These are phyloP conservation scores for Datura wrightii DNA, from an alignment of 257 asterid species.

Conservation along the genomic window DNA sequence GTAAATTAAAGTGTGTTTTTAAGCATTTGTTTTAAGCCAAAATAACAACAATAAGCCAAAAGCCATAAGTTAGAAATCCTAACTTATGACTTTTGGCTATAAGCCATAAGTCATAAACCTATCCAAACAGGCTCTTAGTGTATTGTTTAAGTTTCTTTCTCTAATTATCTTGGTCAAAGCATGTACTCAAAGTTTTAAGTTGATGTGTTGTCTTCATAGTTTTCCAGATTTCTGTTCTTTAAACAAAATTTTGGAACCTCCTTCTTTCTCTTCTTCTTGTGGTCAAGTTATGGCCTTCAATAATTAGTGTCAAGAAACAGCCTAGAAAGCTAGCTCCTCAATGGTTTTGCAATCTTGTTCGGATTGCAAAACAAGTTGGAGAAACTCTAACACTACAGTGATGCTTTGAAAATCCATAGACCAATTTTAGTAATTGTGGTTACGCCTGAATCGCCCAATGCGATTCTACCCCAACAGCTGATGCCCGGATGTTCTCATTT, in stretches of 20 bases:
- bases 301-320: constrained; percentile 12
- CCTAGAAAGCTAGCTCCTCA: constrained; percentile 23
- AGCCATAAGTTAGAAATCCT: too few relatives aligned
- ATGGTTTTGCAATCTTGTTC: neutral
- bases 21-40: too few relatives aligned
- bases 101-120: too few relatives aligned
- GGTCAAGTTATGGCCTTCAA: constrained; percentile 4
- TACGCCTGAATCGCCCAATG: neutral
- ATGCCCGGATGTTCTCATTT: constrained; percentile 6
- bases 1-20: too few relatives aligned
- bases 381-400: neutral
- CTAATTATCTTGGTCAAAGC: neutral
- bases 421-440: neutral
- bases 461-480: neutral
- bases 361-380: neutral
- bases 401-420: neutral
- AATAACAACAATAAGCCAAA: too few relatives aligned
- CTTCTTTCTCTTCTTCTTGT: neutral
- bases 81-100: too few relatives aligned
- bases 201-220: neutral
- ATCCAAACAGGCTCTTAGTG: too few relatives aligned
- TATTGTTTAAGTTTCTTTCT: constrained; percentile 12
- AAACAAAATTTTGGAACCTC: constrained; percentile 15
- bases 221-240: constrained; percentile 17
- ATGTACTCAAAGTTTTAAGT: neutral